A percentile compares a stretch with the other conserved stretches of the same genome.
Evolutionary conservation across 345 rosid genomes (phyloP).

Genomic region (Rhodamnia argentea): DNA sequence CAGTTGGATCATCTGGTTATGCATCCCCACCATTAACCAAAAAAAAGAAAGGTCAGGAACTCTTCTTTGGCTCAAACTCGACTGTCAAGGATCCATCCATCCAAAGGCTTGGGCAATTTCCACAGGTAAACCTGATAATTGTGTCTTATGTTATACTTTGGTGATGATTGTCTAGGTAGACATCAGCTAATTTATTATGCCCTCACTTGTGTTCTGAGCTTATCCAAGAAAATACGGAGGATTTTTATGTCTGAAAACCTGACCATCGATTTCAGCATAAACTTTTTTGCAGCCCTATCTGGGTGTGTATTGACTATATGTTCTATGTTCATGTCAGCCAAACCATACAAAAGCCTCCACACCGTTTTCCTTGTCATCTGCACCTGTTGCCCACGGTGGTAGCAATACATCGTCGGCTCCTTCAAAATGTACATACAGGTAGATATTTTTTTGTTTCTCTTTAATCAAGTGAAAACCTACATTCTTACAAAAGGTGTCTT

Average conservation of each 20-base stretch:
- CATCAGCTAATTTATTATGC: not conserved
- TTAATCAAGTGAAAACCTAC: not conserved
- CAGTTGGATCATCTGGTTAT: conserved; percentile 91
- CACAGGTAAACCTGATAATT: conserved; percentile 41
- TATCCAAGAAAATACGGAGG: not conserved
- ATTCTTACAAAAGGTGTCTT: conserved; percentile 8
- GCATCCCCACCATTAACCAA: conserved; percentile 61
- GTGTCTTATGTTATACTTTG: not conserved
- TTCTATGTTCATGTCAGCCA: conserved; percentile 31
- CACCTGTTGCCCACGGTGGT: conserved; percentile 40
- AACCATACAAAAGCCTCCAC: conserved; percentile 40
- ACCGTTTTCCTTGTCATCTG: conserved; percentile 34
- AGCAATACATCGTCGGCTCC: conserved; percentile 26
- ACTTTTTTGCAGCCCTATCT: not conserved
- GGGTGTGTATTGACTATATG: not conserved
- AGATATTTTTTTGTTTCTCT: not conserved
- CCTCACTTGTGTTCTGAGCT: not conserved
- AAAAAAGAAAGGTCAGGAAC: conserved; percentile 83
- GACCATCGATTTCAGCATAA: not conserved
- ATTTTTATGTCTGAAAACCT: not conserved
- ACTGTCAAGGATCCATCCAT: conserved; percentile 46
- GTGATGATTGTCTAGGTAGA: not conserved
- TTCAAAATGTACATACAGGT: conserved; percentile 85
- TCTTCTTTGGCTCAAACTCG: conserved; percentile 38
- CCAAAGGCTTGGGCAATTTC: conserved; percentile 56